These are phyloP conservation scores for Fusarium phyllophilum DNA, from an alignment of 2,329 filamentous ascomycete species.

Conservation along the genomic window DNA sequence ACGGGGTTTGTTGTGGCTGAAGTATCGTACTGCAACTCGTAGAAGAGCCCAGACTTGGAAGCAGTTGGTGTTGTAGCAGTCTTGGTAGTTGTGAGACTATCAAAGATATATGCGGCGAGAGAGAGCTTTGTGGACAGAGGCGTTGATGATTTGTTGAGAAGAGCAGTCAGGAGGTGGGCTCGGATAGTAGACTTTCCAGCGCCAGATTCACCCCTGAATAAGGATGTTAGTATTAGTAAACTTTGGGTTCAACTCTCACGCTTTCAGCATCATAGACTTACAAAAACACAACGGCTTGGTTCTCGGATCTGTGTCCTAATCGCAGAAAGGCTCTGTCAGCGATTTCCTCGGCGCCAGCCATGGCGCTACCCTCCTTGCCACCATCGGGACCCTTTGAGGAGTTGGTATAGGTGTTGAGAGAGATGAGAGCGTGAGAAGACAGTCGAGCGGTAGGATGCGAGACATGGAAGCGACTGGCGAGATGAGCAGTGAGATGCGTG, in stretches of 20 bases:
- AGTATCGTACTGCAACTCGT: constrained; percentile 96
- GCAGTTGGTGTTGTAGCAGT: constrained; percentile 94
- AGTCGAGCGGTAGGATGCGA: constrained; percentile 87
- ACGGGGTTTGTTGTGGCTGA: constrained; percentile 84
- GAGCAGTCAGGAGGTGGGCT: constrained; percentile 84
- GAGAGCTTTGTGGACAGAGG: constrained; percentile 94
- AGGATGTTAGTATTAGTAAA: constrained; percentile 43
- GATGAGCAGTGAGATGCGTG: constrained; percentile 81
- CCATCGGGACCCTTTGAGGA: constrained; percentile 91
- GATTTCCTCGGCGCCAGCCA: constrained; percentile 91
- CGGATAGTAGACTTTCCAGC: constrained; percentile 96
- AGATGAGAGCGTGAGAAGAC: constrained; percentile 90
- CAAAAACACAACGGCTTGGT: constrained; percentile 93
- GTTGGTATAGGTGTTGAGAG: constrained; percentile 93
- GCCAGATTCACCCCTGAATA: constrained; percentile 86
- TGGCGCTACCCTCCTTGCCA: constrained; percentile 88
- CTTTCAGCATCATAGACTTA: constrained; percentile 56
- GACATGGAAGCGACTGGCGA: constrained; percentile 91
- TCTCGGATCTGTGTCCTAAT: constrained; percentile 88
- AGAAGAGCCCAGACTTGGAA: constrained; percentile 94
- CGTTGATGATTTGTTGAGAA: constrained; percentile 90
- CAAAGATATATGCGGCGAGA: constrained; percentile 93
- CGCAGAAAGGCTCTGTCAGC: constrained; percentile 87
- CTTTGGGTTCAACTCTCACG: not conserved
- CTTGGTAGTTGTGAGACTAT: constrained; percentile 96